Conservation (phyloP, 2,329 filamentous ascomycete species). For the Colletotrichum lupini region DNA sequence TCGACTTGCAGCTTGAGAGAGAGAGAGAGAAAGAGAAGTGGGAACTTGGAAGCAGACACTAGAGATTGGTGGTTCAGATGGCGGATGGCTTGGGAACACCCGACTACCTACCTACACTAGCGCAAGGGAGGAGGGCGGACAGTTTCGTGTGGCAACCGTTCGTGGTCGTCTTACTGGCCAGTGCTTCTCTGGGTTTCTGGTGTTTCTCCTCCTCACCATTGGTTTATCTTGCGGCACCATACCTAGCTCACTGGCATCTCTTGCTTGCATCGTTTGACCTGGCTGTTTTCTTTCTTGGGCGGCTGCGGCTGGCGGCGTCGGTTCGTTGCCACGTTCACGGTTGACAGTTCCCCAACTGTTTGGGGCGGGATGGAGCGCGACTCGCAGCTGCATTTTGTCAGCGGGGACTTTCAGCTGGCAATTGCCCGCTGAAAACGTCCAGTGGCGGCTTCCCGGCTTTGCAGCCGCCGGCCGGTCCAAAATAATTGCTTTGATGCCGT, state of each 20-base stretch:
- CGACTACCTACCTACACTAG: background rate
- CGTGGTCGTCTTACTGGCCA: slow-evolving; percentile 25
- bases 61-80: background rate
- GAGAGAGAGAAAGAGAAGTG: background rate
- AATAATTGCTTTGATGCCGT: background rate
- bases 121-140: background rate
- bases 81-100: background rate
- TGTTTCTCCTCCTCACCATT: background rate
- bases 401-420: background rate
- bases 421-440: background rate
- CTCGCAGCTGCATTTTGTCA: background rate
- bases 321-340: background rate
- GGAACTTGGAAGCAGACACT: background rate
- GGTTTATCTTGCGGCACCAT: background rate
- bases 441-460: background rate
- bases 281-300: background rate
- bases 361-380: background rate
- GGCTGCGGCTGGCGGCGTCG: background rate
- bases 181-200: background rate
- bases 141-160: slow-evolving; percentile 30
- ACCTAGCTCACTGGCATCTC: background rate
- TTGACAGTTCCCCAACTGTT: background rate
- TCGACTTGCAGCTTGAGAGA: background rate
- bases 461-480: background rate
- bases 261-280: slow-evolving; percentile 15